phyloP scores from a whole-genome alignment of 495 filamentous ascomycete species.

The Trichoderma reesei region DNA sequence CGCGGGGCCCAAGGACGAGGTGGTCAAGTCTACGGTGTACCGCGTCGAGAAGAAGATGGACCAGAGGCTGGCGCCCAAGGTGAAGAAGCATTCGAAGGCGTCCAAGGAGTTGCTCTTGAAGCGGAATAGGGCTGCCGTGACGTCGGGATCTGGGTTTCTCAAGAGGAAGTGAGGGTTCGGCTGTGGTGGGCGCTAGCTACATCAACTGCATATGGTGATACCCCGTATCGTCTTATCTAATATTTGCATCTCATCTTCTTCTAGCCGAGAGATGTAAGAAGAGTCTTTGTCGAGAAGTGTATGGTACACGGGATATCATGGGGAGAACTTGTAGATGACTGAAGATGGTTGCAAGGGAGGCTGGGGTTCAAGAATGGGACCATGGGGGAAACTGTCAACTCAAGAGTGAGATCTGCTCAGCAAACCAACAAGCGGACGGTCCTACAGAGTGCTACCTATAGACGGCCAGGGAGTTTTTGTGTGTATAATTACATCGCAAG shows the following conservation, averaged over 20 bases:
- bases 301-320: background rate
- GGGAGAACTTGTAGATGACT: too few species aligned
- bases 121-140: constrained; percentile 19
- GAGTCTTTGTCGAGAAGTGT: background rate
- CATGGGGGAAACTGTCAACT: too few species aligned
- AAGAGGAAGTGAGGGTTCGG: background rate
- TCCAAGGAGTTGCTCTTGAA: constrained; percentile 28
- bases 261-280: background rate
- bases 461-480: too few species aligned
- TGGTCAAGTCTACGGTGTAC: constrained; percentile 33
- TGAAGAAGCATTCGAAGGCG: constrained; percentile 21
- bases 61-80: constrained; percentile 29
- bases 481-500: too few species aligned
- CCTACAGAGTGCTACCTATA: too few species aligned
- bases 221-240: background rate
- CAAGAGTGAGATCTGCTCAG: too few species aligned
- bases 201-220: background rate
- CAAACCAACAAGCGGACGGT: too few species aligned
- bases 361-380: too few species aligned
- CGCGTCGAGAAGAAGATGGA: constrained; percentile 27
- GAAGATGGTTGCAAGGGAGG: too few species aligned
- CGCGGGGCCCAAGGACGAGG: constrained; percentile 26
- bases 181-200: background rate
- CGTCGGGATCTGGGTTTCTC: background rate
- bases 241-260: background rate